phyloP scores from a whole-genome alignment of 2,329 filamentous ascomycete species.

The Metarhizium robertsii region DNA sequence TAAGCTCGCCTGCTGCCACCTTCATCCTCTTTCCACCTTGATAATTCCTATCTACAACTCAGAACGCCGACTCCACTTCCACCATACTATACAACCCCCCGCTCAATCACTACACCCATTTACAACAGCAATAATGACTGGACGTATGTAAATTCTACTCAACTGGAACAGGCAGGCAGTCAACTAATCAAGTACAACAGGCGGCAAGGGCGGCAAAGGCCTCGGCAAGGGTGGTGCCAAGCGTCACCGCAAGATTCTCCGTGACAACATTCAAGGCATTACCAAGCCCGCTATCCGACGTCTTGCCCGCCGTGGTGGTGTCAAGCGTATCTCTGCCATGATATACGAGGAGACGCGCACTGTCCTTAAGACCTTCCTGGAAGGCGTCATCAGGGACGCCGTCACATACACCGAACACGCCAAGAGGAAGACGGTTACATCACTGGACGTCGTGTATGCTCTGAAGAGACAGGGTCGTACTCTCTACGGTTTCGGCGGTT shows the following conservation, averaged over 20 bases:
- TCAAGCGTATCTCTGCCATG: constrained; percentile 99
- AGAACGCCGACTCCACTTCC: constrained; percentile 2
- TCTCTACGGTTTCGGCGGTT: constrained; percentile 86
- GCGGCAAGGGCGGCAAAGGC: constrained; percentile 93
- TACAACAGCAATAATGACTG: constrained; percentile 49
- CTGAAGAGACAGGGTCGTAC: constrained; percentile 64
- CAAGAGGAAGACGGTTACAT: constrained; percentile 72
- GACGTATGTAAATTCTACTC: constrained; percentile 47
- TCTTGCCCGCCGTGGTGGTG: constrained; percentile 98
- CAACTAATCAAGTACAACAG: constrained; percentile 46
- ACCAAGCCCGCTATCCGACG: constrained; percentile 97
- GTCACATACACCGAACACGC: constrained; percentile 74
- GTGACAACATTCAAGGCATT: constrained; percentile 99
- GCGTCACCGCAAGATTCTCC: constrained; percentile 98
- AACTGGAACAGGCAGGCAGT: neutral
- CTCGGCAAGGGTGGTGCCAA: constrained; percentile 98
- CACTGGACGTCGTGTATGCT: constrained; percentile 58
- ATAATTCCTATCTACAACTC: constrained; percentile 5
- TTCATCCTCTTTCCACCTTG: constrained; percentile 6
- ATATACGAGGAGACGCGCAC: constrained; percentile 73
- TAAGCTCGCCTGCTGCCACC: constrained; percentile 25
- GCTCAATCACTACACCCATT: constrained; percentile 6
- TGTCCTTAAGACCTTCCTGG: constrained; percentile 70
- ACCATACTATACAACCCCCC: neutral
- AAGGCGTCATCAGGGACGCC: constrained; percentile 66